Evolutionary conservation across 2,329 filamentous ascomycete genomes (phyloP).

Genomic region (Botrytis fragariae): DNA sequence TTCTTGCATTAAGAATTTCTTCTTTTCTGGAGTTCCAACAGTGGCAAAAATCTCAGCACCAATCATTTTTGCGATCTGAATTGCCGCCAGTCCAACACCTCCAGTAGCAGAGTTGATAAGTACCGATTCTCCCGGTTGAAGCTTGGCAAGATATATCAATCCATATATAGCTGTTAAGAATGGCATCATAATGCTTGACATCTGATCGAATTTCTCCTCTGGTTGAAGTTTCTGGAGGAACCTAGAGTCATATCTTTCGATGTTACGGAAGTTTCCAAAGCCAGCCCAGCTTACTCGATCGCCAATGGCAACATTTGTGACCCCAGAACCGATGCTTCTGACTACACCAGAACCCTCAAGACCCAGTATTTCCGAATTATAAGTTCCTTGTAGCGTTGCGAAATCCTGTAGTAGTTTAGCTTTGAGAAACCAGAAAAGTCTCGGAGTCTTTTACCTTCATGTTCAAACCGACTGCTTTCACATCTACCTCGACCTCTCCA

Average conservation of each 20-base stretch:
- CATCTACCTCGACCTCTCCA: conserved; percentile 8
- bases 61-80: conserved; percentile 37
- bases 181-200: conserved; percentile 30
- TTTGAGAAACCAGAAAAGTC: neutral
- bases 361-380: conserved; percentile 2
- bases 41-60: conserved; percentile 45
- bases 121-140: conserved; percentile 38
- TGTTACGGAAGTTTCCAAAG: conserved; percentile 30
- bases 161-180: conserved; percentile 44
- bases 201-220: conserved; percentile 29
- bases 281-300: conserved; percentile 42
- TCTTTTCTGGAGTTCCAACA: conserved; percentile 42
- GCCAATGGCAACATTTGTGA: conserved; percentile 52
- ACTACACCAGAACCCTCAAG: conserved; percentile 52
- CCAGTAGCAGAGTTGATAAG: conserved; percentile 29
- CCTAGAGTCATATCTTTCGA: conserved; percentile 29
- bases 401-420: conserved; percentile 1
- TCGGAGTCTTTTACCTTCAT: neutral
- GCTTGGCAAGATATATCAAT: conserved; percentile 42
- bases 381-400: conserved; percentile 3
- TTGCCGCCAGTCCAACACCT: conserved; percentile 29
- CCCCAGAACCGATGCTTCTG: conserved; percentile 53
- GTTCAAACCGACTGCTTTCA: conserved; percentile 12
- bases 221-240: conserved; percentile 28
- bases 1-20: conserved; percentile 38